Evolutionary conservation across 1,284 basidiomycete species (phyloP).

Genomic region (Papiliotrema nemorosa): DNA sequence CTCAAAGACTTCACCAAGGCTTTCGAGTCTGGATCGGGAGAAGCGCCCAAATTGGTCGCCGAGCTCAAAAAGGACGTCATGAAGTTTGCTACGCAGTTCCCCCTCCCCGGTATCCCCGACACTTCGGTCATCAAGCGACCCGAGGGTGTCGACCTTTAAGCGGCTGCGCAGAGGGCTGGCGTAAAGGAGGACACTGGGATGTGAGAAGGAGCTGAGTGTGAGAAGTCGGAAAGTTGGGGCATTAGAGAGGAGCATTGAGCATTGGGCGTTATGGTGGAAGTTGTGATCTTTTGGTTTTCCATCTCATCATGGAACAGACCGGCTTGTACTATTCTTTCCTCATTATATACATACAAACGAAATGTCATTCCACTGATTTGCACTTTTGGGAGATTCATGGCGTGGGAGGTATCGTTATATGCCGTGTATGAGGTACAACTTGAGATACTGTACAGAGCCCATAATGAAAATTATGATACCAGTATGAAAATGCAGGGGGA

Average conservation of each 20-base stretch:
- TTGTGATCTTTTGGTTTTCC: not conserved
- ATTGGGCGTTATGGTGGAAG: constrained; percentile 2
- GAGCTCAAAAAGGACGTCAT: constrained; percentile 58
- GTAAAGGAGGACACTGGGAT: not conserved
- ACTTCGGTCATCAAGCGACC: constrained; percentile 49
- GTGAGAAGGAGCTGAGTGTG: not conserved
- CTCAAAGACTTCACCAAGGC: constrained; percentile 93
- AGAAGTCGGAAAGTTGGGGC: too few species aligned
- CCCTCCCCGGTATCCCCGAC: constrained; percentile 82
- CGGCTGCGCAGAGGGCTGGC: not conserved
- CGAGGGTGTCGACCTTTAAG: constrained; percentile 39
- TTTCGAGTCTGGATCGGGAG: constrained; percentile 67
- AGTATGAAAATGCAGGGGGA: too few species aligned
- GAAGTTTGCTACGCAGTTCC: constrained; percentile 79
- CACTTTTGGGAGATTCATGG: not conserved
- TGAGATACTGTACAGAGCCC: too few species aligned
- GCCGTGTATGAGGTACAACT: too few species aligned
- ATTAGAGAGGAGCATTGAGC: not conserved
- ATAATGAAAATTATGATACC: too few species aligned
- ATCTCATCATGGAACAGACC: not conserved
- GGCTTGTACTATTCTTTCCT: constrained; percentile 12
- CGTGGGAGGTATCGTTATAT: too few species aligned
- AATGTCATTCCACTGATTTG: constrained; percentile 7
- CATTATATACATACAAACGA: constrained; percentile 1
- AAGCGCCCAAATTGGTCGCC: constrained; percentile 57